These are phyloP conservation scores for Shiraia bambusicola DNA, from an alignment of 2,329 filamentous ascomycete genomes.

Conservation along the genomic window DNA sequence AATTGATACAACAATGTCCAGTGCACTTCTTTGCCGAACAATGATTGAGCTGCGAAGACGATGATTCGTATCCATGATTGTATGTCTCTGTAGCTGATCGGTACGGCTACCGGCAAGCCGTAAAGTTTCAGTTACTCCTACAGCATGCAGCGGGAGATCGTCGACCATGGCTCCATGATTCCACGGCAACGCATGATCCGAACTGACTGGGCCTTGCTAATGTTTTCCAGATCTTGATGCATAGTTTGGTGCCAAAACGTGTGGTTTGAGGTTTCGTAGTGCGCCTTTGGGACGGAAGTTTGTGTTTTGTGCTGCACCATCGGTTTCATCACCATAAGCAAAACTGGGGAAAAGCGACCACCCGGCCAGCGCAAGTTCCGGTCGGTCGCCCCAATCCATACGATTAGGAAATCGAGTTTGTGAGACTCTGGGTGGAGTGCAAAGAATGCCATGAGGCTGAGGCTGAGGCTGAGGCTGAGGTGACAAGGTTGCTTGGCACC, in stretches of 20 bases:
- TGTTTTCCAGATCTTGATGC: slow-evolving; percentile 20
- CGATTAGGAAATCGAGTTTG: slow-evolving; percentile 6
- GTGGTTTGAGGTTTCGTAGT: slow-evolving; percentile 23
- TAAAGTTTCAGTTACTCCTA: neutral
- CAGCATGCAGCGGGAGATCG: neutral
- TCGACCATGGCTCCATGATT: slow-evolving; percentile 5
- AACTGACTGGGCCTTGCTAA: slow-evolving; percentile 6
- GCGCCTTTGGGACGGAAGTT: slow-evolving; percentile 20
- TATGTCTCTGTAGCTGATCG: neutral
- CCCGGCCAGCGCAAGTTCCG: slow-evolving; percentile 25
- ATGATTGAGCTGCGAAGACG: too few species aligned
- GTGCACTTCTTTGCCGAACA: too few species aligned
- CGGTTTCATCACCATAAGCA: slow-evolving; percentile 33
- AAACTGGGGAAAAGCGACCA: slow-evolving; percentile 20
- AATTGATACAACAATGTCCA: too few species aligned
- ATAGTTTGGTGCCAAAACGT: slow-evolving; percentile 10
- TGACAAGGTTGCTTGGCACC: neutral
- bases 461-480: slow-evolving; percentile 1
- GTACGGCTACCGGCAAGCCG: neutral
- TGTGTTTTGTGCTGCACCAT: slow-evolving; percentile 33
- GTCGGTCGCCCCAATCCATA: slow-evolving; percentile 11
- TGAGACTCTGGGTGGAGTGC: slow-evolving; percentile 2
- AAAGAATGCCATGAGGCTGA: slow-evolving; percentile 1
- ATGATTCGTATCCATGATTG: neutral
- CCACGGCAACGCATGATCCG: slow-evolving; percentile 4